These are phyloP conservation scores for Actinidia chinensis DNA, from an alignment of 179 eudicot species.

Conservation along the genomic window DNA sequence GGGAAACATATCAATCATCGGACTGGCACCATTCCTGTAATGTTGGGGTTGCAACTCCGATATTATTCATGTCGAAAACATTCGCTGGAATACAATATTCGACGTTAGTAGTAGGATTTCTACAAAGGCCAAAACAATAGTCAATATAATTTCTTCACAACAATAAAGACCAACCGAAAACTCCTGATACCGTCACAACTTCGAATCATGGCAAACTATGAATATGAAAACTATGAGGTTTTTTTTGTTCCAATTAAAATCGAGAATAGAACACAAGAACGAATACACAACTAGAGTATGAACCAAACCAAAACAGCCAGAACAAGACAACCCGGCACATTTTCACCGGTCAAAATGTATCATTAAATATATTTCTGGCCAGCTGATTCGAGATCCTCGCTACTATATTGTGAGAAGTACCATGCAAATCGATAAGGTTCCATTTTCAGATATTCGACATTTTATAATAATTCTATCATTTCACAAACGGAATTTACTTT, in stretches of 20 bases:
- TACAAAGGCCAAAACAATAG: neutral
- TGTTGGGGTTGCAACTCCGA: conserved; percentile 74
- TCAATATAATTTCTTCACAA: neutral
- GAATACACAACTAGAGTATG: too few species aligned
- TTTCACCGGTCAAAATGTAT: neutral
- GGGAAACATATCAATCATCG: conserved; percentile 18
- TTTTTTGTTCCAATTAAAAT: too few species aligned
- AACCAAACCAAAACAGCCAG: neutral
- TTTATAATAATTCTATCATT: too few species aligned
- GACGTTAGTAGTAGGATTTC: conserved; percentile 23
- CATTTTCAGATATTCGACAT: neutral
- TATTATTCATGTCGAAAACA: conserved; percentile 68
- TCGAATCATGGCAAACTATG: neutral
- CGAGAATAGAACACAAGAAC: neutral
- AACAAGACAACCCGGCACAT: neutral
- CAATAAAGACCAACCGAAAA: too few species aligned
- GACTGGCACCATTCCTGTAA: conserved; percentile 57
- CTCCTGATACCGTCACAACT: neutral
- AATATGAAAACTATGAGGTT: too few species aligned
- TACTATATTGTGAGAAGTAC: neutral
- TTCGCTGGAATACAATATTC: conserved; percentile 48
- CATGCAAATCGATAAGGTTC: neutral
- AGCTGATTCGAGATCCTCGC: neutral
- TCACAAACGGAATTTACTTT: neutral
- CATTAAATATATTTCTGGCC: neutral